phyloP scores from a whole-genome alignment of 1,284 basidiomycete species.

The Porogramme epimiltina region DNA sequence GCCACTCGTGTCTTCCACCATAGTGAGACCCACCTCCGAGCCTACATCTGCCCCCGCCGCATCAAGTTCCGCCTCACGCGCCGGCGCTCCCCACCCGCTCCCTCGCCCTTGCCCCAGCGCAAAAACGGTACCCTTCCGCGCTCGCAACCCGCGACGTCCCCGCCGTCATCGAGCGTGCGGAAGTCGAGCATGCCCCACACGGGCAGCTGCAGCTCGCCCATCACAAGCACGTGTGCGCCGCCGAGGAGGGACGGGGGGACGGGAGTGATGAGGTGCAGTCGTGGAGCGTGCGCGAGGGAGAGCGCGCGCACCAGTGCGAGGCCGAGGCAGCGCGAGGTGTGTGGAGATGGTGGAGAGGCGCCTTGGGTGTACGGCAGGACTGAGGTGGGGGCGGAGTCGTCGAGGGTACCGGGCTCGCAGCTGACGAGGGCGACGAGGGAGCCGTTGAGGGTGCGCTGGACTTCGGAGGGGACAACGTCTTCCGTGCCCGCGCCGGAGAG shows the following conservation, averaged over 20 bases:
- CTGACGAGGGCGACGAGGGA: constrained; percentile 77
- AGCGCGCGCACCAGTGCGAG: constrained; percentile 75
- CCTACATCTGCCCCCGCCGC: constrained; percentile 73
- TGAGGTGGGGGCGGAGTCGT: constrained; percentile 12
- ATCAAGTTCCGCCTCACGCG: constrained; percentile 87
- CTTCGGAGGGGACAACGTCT: constrained; percentile 70
- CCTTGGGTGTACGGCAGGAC: constrained; percentile 61
- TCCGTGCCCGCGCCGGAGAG: constrained; percentile 74
- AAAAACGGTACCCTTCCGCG: constrained; percentile 77
- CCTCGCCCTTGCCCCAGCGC: constrained; percentile 72
- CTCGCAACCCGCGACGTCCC: constrained; percentile 55
- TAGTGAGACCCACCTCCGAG: background rate
- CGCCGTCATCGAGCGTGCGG: constrained; percentile 37
- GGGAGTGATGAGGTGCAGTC: constrained; percentile 79
- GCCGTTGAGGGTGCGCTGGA: constrained; percentile 76
- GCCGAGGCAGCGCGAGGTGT: constrained; percentile 63
- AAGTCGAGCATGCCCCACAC: constrained; percentile 88
- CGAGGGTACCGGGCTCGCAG: constrained; percentile 44
- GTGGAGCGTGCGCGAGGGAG: constrained; percentile 28
- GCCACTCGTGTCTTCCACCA: too few species aligned
- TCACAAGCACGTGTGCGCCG: constrained; percentile 58
- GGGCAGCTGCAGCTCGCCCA: constrained; percentile 88
- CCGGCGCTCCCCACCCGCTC: constrained; percentile 69
- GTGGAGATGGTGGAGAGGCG: constrained; percentile 51
- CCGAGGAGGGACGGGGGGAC: constrained; percentile 50